Conservation (phyloP, 148 eudicot genomes). For the Camellia lanceoleosa region DNA sequence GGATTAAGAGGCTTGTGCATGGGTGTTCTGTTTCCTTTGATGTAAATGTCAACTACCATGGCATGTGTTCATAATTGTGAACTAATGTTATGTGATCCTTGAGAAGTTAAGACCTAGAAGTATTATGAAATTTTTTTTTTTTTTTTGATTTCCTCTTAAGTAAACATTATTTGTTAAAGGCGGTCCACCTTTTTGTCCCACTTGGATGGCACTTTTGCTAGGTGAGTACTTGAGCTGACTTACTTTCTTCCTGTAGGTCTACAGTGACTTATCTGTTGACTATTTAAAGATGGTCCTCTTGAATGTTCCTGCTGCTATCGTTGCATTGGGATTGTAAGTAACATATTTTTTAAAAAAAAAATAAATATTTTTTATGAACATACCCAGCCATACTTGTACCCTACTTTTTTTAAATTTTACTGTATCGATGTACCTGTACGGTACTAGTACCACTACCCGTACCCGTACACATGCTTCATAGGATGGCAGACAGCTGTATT, state of each 20-base stretch:
- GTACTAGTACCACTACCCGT: too few relatives aligned
- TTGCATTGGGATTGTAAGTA: constrained; percentile 84
- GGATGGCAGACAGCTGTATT: background rate
- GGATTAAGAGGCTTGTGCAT: background rate
- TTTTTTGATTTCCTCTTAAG: background rate
- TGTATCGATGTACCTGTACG: too few relatives aligned
- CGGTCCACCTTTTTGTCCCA: background rate
- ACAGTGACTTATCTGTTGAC: constrained; percentile 83
- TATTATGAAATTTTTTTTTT: too few relatives aligned
- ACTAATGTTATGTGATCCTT: background rate
- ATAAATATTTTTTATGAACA: too few relatives aligned
- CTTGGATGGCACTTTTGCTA: background rate
- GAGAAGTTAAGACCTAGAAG: background rate
- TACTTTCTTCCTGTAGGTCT: constrained; percentile 52
- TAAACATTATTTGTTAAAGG: background rate
- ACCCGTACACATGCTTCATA: too few relatives aligned
- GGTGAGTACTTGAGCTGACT: constrained; percentile 13
- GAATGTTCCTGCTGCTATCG: constrained; percentile 85
- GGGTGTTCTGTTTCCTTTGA: background rate
- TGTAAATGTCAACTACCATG: background rate
- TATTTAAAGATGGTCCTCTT: constrained; percentile 86
- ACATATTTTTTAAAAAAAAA: background rate
- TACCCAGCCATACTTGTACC: too few relatives aligned
- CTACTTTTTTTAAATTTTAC: too few relatives aligned
- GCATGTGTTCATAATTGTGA: background rate